Conservation (phyloP, 371 early-diverging fungal genomes). For the Mortierella sp. region DNA sequence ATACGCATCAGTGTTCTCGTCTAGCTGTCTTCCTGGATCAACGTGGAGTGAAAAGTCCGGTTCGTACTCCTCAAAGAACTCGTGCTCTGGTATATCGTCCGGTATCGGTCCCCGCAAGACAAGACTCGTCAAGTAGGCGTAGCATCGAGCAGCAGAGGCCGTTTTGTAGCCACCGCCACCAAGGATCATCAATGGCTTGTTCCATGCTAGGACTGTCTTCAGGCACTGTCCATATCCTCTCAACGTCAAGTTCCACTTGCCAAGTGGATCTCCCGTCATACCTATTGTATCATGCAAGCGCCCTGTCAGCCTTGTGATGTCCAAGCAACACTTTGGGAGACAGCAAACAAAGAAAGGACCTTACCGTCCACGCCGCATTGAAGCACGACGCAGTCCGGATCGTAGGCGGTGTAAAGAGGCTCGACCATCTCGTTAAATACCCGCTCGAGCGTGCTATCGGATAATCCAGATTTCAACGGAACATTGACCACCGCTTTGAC, state of each 20-base stretch:
- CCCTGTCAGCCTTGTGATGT: neutral
- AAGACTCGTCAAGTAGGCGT: constrained; percentile 79
- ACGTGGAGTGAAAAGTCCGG: constrained; percentile 67
- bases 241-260: constrained; percentile 74
- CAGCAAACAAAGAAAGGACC: constrained; percentile 9
- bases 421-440: constrained; percentile 76
- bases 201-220: constrained; percentile 50
- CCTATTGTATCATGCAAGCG: constrained; percentile 29
- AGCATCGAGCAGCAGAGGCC: constrained; percentile 81
- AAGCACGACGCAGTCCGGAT: constrained; percentile 82
- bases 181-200: constrained; percentile 62
- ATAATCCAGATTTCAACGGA: constrained; percentile 80
- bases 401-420: constrained; percentile 58
- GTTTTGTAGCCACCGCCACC: constrained; percentile 91
- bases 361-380: constrained; percentile 92
- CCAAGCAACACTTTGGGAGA: neutral
- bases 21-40: constrained; percentile 51
- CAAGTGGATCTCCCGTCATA: constrained; percentile 80
- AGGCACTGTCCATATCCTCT: constrained; percentile 68
- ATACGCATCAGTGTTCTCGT: constrained; percentile 56
- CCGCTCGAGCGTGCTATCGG: constrained; percentile 71
- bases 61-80: constrained; percentile 72
- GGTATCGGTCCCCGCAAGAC: constrained; percentile 53
- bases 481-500: constrained; percentile 80
- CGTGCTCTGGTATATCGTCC: constrained; percentile 74